Conservation (phyloP, 495 filamentous ascomycete genomes). For the Physcia stellaris region DNA sequence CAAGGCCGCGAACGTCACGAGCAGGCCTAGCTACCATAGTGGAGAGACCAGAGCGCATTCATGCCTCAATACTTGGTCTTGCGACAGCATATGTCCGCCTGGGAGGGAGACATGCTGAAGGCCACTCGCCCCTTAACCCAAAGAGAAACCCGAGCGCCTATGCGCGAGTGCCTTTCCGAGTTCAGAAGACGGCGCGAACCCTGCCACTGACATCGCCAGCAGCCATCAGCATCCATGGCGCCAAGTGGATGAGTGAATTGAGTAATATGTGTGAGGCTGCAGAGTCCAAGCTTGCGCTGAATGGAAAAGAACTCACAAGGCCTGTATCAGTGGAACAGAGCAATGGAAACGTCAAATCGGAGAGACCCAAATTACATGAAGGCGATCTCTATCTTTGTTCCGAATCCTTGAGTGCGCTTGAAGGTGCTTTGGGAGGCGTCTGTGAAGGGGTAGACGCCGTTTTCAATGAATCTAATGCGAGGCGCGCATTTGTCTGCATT, state of each 20-base stretch:
- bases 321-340: constrained; percentile 30
- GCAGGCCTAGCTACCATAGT: constrained; percentile 60
- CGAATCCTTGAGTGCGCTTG: constrained; percentile 72
- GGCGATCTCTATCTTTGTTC: constrained; percentile 82
- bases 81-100: constrained; percentile 80
- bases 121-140: constrained; percentile 50
- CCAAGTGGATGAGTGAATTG: constrained; percentile 83
- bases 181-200: constrained; percentile 55
- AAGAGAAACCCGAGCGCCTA: constrained; percentile 32
- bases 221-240: constrained; percentile 74
- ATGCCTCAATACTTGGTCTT: constrained; percentile 67
- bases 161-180: constrained; percentile 61
- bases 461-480: constrained; percentile 44
- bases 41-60: constrained; percentile 83
- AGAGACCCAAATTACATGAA: constrained; percentile 46
- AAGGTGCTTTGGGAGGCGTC: constrained; percentile 79
- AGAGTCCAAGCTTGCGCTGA: constrained; percentile 55
- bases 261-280: constrained; percentile 69
- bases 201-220: constrained; percentile 50
- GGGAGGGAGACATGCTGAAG: constrained; percentile 65
- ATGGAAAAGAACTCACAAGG: constrained; percentile 61
- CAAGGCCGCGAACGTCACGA: constrained; percentile 60
- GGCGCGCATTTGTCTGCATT: constrained; percentile 69
- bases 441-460: constrained; percentile 85
- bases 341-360: constrained; percentile 23